Base-by-base conservation (phyloP, 164 flowering plant species). In the Platanus orientalis region DNA sequence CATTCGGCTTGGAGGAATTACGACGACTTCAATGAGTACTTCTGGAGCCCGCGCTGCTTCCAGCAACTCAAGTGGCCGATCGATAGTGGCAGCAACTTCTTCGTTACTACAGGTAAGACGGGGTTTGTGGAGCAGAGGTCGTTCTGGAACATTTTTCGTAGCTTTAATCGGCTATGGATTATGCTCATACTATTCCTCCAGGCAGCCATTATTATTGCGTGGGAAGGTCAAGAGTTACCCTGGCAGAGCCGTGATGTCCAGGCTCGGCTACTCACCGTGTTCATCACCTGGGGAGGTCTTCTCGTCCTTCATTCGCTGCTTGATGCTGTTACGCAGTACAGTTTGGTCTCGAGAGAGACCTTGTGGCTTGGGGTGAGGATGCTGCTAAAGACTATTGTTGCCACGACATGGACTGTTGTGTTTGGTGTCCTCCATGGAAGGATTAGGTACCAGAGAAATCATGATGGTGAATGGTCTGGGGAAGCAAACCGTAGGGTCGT, bases 71-170 rank as follows among this genome's bases (percentile, higher is more conserved):
- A 32, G 39, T 32, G 9, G 39, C 39, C 0, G 39, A 32, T 32
- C 39, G 39, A 32, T 32, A 9, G 5, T 32, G 39, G 39, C 39
- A 5, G 39, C 39, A 32, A 32, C 9, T 32, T 32, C 39, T 32
- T 9, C 9, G 39, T 32, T 5, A 32, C 39, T 32, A 32, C 5
- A 9, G n/a, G n/a, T n/a, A n/a, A n/a, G n/a, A n/a, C n/a, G n/a
- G 96, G 96, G 49, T 95, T 87, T 66, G 99, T 92, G 21, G 99
- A 95, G 79, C 94, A 85, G 72, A 66, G 99, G 63, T 81, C 97
- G 14, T 95, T 92, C 61, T 95, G 99, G 99, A 88, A 92, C 58
- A 16, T 89, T 13, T 95, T 78, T 68, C 73, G 97, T 71, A 88
- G 97, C 74, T 95, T 95, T 56, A 97, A 95, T 69, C 71, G 83